Percentiles rank a stretch among this genome's conserved stretches.
Evolutionary conservation across 352 stramenopile species (phyloP).

Genomic region (Nothophytophthora sp.): DNA sequence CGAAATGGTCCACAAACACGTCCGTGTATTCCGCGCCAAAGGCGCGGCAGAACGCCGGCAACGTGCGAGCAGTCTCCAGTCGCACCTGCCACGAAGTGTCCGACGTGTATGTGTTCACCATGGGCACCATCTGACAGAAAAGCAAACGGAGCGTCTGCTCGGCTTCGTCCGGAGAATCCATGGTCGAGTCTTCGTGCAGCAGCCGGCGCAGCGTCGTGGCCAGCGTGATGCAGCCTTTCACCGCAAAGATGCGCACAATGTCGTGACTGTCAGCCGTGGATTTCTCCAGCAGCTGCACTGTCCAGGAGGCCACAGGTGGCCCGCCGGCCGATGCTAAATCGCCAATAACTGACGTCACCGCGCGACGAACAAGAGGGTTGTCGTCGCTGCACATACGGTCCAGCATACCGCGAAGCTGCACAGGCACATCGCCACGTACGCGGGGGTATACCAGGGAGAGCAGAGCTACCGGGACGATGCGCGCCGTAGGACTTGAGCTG

Average conservation of each 20-base stretch:
- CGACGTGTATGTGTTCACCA: constrained; percentile 89
- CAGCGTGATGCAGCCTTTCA: constrained; percentile 82
- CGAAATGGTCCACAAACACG: constrained; percentile 88
- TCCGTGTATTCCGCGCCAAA: constrained; percentile 84
- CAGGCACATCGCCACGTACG: constrained; percentile 65
- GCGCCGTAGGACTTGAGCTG: constrained; percentile 80
- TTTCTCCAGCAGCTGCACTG: constrained; percentile 80
- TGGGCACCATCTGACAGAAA: constrained; percentile 81
- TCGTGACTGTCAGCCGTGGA: constrained; percentile 82
- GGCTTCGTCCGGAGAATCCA: constrained; percentile 14
- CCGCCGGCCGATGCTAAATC: constrained; percentile 65
- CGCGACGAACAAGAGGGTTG: constrained; percentile 81
- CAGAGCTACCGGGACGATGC: constrained; percentile 82
- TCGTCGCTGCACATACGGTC: constrained; percentile 88
- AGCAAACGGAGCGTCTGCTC: constrained; percentile 65
- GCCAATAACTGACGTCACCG: constrained; percentile 83
- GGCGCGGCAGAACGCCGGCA: constrained; percentile 73
- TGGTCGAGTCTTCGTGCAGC: constrained; percentile 39
- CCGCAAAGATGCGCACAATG: constrained; percentile 87
- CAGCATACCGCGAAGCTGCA: constrained; percentile 87
- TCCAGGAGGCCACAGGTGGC: constrained; percentile 57
- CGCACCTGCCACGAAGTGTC: constrained; percentile 90
- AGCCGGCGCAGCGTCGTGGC: constrained; percentile 61
- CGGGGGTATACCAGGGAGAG: constrained; percentile 77
- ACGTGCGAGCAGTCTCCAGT: constrained; percentile 69